Base-by-base conservation (phyloP, 1,284 basidiomycete genomes). In the Cutaneotrichosporon cavernicola region DNA sequence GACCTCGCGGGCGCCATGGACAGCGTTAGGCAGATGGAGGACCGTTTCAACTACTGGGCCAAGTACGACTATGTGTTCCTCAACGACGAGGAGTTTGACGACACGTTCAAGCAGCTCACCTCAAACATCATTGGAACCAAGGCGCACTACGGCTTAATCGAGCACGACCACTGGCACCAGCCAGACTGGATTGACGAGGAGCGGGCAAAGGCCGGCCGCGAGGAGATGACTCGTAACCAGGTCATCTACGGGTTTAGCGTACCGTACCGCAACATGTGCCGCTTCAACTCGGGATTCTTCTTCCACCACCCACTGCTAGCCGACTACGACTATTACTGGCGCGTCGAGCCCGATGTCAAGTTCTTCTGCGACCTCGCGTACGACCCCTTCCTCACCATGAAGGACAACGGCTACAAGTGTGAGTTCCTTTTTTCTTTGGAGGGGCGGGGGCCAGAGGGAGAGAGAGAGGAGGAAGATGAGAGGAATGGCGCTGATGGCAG, bases 251-350 rank as follows among this genome's bases (percentile, higher is more conserved):
- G 92, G 72, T 90, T 89, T 83, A 82, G 76, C 76, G 83, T 85
- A 30, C 82, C 82, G 4, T 85, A 85, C 67, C 76, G 84, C 22
- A 83, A 84, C 72, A 83, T 96, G 92, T 97, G 94, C 76, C 88
- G 96, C 22, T 97, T 89, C 83, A 93, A 97, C 79, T 92, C 91
- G 61, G 93, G 93, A 40, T 92, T 87, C 80, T 90, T 92, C 81
- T 92, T 87, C 81, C 83, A 85, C 49, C 91, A 94, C 72, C 86
- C 88, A 68, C 82, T 95, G 14, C 82, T 95, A 49, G 85, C 88
- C 67, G 83, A 87, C 60, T 94, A 90, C 81, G 90, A 88, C 73
- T 97, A 95, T 81, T 97, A 97, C 81, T 97, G 95, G 95, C 88
- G 88, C 73, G 87, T 92, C 77, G 85, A 86, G 84, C 36, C 47